Evolutionary conservation across 2,329 filamentous ascomycete genomes (phyloP), one percentile per base, ranked within the genome.

Genomic region (Monosporascus cannonballus): DNA sequence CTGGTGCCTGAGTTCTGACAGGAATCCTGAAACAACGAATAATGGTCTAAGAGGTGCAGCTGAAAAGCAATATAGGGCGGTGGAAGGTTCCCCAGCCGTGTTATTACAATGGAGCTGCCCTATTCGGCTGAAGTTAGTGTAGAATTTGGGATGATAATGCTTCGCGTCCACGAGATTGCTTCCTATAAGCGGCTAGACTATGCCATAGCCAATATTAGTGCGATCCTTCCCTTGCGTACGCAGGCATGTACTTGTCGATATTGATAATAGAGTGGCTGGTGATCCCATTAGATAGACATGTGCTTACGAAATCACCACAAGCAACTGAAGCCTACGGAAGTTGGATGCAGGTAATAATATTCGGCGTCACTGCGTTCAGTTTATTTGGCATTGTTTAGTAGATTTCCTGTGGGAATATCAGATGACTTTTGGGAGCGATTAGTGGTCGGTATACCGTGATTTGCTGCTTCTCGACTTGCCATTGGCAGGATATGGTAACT

Each of bases 11-110:
- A 36, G 27, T 14, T 20, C 44, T 17, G 11, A 18, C 1, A 6
- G 18, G 7, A 15, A 22, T 8, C n/a, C 9, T 27, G 17, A 27
- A 8, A 24, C 37, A 51, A 58, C 4, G 20, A 27, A 46, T 25
- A 49, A 51, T 56, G 53, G 56, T 48, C 54, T 55, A 56, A 59
- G 50, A 49, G 30, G 24, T 34, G 51, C 45, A 54, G 52, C 36
- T 39, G 54, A 56, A 54, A 53, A 53, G 49, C 54, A 59, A 54
- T 52, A 51, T 25, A 49, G 25, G 48, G 36, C 36, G 48, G 7
- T 24, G 18, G 48, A n/a, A 9, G 20, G 41, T 11, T 3, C 37
- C 37, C 36, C 5, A 25, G 42, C 42, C 15, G 42, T 18, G 15
- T 18, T 49, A 8, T 25, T 49, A 42, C 45, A 52, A 53, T 34